Conservation (phyloP, 2,329 filamentous ascomycete species). For the Fusarium pseudoanthophilum region DNA sequence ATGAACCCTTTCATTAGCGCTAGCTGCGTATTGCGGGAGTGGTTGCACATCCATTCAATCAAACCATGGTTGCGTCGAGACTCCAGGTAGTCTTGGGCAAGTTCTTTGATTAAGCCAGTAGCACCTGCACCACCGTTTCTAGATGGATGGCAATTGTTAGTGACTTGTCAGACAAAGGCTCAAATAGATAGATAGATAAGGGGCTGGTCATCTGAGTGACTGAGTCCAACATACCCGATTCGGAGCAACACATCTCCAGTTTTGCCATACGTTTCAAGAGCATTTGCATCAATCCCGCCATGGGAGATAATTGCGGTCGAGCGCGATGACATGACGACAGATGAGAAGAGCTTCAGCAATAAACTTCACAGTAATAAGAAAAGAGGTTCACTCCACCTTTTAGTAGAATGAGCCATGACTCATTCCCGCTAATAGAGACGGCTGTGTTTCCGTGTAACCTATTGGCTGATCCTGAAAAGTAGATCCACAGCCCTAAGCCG, state of each 20-base stretch:
- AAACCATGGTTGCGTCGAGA: background rate
- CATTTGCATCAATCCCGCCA: background rate
- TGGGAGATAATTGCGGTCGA: background rate
- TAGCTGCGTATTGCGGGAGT: background rate
- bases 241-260: background rate
- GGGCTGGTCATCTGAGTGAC: no score
- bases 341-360: no score
- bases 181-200: background rate
- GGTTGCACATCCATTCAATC: background rate
- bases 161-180: fast-evolving
- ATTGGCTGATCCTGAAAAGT: background rate
- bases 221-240: background rate
- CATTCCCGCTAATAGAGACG: no score
- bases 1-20: background rate
- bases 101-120: background rate
- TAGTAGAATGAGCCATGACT: no score
- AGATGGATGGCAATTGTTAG: background rate
- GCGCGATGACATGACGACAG: background rate
- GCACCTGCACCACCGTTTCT: background rate
- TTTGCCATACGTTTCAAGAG: background rate
- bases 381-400: no score
- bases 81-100: background rate
- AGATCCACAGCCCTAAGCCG: background rate
- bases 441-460: background rate
- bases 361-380: no score